Evolutionary conservation across 352 stramenopile genomes (phyloP).

Genomic region (Blastocystis sp.): DNA sequence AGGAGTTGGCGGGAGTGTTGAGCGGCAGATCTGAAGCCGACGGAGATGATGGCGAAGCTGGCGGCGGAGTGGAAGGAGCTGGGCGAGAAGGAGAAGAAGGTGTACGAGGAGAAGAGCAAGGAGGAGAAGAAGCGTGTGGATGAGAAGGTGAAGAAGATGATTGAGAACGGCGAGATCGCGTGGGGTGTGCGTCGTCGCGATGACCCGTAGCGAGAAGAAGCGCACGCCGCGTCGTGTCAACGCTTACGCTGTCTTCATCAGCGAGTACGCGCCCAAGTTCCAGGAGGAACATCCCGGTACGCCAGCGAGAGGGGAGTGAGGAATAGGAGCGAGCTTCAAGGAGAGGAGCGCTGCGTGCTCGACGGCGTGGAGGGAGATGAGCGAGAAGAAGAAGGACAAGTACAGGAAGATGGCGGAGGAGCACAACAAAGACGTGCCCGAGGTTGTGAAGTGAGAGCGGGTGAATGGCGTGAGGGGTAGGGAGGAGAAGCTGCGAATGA

Average conservation of each 20-base stretch:
- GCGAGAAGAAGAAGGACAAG: not conserved
- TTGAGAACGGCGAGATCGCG: not conserved
- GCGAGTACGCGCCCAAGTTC: not conserved
- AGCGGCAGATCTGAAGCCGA: not conserved
- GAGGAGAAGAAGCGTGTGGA: not conserved
- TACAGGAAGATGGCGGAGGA: slow-evolving; percentile 1
- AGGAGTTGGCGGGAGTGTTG: not conserved
- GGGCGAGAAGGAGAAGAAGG: not conserved
- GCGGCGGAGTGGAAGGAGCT: slow-evolving; percentile 29
- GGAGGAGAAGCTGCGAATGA: not conserved
- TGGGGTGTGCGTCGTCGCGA: not conserved
- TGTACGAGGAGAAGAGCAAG: not conserved
- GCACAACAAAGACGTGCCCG: not conserved
- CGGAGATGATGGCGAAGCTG: slow-evolving; percentile 1
- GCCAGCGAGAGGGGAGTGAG: not conserved
- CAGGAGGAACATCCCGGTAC: not conserved
- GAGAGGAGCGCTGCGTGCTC: not conserved
- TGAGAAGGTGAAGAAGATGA: not conserved
- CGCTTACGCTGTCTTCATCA: not conserved
- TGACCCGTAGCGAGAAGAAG: not conserved
- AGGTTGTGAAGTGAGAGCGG: not conserved
- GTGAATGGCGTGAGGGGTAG: not conserved
- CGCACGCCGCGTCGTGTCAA: not conserved
- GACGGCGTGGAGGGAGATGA: slow-evolving; percentile 15
- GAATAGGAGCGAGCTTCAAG: not conserved